Percentiles rank a stretch among this genome's conserved stretches.
These are phyloP conservation scores for Arabidopsis arenosa DNA, from an alignment of 345 rosid species.

Conservation along the genomic window DNA sequence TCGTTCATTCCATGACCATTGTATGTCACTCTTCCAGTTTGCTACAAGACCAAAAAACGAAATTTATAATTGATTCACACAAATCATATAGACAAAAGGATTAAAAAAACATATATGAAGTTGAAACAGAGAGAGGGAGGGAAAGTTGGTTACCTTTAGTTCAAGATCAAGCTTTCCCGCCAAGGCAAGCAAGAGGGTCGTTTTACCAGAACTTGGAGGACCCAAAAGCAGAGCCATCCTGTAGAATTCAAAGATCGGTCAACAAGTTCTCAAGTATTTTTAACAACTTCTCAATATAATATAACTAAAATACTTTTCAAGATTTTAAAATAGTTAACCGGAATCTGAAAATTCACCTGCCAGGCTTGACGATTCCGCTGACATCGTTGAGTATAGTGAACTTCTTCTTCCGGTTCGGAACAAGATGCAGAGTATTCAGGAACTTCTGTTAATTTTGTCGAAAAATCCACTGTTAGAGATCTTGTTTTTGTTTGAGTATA, in stretches of 20 bases:
- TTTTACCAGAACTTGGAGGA: conserved; percentile 89
- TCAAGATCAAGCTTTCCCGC: conserved; percentile 72
- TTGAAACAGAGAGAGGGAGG: not conserved
- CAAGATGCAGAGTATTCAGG: conserved; percentile 45
- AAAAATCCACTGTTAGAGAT: not conserved
- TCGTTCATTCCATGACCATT: conserved; percentile 69
- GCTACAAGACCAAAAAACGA: conserved; percentile 25
- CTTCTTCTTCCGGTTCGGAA: conserved; percentile 59
- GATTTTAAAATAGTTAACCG: not conserved
- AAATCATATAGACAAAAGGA: not conserved
- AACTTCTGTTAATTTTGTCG: conserved; percentile 38
- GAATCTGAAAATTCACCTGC: conserved; percentile 52
- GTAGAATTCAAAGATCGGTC: conserved; percentile 19
- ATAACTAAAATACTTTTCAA: not conserved
- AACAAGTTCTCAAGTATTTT: not conserved
- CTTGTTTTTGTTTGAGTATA: not conserved
- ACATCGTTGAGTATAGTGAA: conserved; percentile 68
- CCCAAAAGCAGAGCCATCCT: conserved; percentile 86
- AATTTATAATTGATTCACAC: not conserved
- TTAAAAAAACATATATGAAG: not conserved
- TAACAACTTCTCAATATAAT: not conserved
- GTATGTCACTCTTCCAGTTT: conserved; percentile 63
- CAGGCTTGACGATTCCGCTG: conserved; percentile 77
- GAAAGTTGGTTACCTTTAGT: conserved; percentile 54
- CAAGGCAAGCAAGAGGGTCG: conserved; percentile 74